These are phyloP conservation scores for Termitomyces sp. DNA, from an alignment of 768 basidiomycete genomes.

Conservation along the genomic window DNA sequence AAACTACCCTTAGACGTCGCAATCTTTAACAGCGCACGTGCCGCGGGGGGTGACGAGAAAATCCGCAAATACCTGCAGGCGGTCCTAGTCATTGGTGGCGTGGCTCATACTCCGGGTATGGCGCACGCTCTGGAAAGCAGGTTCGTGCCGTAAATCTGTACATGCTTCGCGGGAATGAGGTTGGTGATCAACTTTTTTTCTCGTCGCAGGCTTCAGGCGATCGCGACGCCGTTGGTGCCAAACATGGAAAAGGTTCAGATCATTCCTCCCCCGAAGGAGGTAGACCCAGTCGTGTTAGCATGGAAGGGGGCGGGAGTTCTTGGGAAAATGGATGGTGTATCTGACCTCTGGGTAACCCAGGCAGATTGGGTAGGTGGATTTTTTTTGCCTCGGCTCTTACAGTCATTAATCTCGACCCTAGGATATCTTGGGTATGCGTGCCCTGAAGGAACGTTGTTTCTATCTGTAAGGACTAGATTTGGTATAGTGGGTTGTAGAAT, in stretches of 20 bases:
- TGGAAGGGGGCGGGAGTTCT: conserved; percentile 96
- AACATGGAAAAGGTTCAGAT: conserved; percentile 88
- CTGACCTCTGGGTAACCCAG: conserved; percentile 84
- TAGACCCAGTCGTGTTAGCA: conserved; percentile 83
- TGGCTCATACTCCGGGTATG: conserved; percentile 76
- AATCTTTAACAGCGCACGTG: conserved; percentile 87
- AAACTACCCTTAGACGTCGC: conserved; percentile 91
- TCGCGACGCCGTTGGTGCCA: conserved; percentile 75
- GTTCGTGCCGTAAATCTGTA: conserved; percentile 31
- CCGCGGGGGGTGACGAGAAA: conserved; percentile 84
- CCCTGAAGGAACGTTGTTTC: conserved; percentile 78
- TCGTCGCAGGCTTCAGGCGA: conserved; percentile 62
- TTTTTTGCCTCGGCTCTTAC: conserved; percentile 2
- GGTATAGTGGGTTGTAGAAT: neutral
- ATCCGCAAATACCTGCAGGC: conserved; percentile 86
- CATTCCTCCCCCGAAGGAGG: conserved; percentile 90
- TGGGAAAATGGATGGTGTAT: conserved; percentile 85
- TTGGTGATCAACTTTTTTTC: conserved; percentile 1
- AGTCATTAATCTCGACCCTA: conserved; percentile 23
- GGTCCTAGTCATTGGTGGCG: conserved; percentile 84
- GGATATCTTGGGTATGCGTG: conserved; percentile 78
- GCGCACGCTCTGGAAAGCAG: conserved; percentile 85
- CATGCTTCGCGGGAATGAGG: neutral
- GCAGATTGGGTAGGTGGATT: conserved; percentile 74
- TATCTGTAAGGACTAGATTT: conserved; percentile 41